Percentiles rank a stretch among this genome's conserved stretches.
phyloP scores from a whole-genome alignment of 2,329 filamentous ascomycete species.

The Capronia coronata region DNA sequence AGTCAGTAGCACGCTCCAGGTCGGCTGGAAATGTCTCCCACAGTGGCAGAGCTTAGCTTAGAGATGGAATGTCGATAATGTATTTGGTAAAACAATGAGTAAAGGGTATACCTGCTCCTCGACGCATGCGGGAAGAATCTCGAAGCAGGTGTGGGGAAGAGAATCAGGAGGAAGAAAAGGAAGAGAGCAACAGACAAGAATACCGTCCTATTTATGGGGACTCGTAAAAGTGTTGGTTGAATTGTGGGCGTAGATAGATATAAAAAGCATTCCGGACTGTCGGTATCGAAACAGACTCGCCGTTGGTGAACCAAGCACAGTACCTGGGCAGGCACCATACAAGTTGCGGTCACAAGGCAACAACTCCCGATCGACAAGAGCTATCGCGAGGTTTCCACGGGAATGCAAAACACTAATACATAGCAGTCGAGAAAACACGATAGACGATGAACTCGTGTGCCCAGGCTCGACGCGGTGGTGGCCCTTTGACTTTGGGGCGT shows the following conservation, averaged over 20 bases:
- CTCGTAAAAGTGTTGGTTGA: background rate
- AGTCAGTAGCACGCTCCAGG: background rate
- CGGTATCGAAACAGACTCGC: background rate
- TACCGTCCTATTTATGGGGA: constrained; percentile 10
- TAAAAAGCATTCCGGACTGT: background rate
- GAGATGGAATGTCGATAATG: constrained; percentile 11
- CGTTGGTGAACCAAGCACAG: constrained; percentile 7
- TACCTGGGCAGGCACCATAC: constrained; percentile 10
- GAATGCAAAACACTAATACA: background rate
- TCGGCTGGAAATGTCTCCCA: constrained; percentile 1
- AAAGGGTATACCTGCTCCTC: constrained; percentile 1
- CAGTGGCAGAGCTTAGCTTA: constrained; percentile 4
- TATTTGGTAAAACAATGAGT: constrained; percentile 9
- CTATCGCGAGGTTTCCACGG: background rate
- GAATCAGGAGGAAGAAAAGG: constrained; percentile 1
- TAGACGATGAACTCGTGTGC: too few relatives aligned
- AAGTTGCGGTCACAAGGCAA: constrained; percentile 1
- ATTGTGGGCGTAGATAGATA: background rate
- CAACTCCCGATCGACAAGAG: constrained; percentile 12
- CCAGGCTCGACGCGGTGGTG: too few relatives aligned
- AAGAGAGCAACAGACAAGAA: constrained; percentile 4
- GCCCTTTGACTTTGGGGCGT: too few relatives aligned
- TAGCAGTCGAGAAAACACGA: too few relatives aligned
- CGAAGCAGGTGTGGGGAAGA: background rate
- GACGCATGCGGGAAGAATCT: constrained; percentile 1